phyloP scores from a whole-genome alignment of 2,329 filamentous ascomycete species.

The Neofusicoccum umdonicola region DNA sequence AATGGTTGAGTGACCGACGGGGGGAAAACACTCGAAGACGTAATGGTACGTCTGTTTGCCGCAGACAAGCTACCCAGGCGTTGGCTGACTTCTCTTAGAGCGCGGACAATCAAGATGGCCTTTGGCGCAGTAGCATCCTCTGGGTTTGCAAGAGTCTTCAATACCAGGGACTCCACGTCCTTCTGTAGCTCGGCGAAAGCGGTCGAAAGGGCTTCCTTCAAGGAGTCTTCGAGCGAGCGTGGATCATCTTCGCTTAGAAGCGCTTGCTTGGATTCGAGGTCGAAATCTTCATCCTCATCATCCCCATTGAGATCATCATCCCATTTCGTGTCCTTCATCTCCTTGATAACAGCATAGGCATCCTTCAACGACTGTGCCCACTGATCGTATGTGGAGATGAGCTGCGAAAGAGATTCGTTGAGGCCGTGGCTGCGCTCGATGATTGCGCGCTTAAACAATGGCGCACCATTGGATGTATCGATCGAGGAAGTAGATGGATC shows the following conservation, averaged over 20 bases:
- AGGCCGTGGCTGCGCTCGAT: slow-evolving; percentile 70
- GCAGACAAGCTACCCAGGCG: slow-evolving; percentile 52
- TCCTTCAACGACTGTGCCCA: slow-evolving; percentile 76
- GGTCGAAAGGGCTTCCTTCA: slow-evolving; percentile 55
- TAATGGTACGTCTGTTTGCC: slow-evolving; percentile 29
- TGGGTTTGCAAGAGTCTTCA: slow-evolving; percentile 30
- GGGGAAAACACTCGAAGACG: slow-evolving; percentile 30
- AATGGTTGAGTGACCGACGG: slow-evolving; percentile 61
- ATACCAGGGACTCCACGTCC: slow-evolving; percentile 31
- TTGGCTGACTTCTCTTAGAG: slow-evolving; percentile 70
- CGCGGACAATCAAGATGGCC: slow-evolving; percentile 64
- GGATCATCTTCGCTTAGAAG: slow-evolving; percentile 73
- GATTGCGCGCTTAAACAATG: slow-evolving; percentile 67
- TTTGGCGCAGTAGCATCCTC: slow-evolving; percentile 46
- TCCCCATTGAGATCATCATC: slow-evolving; percentile 73
- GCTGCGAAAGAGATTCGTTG: slow-evolving; percentile 62
- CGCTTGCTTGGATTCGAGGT: slow-evolving; percentile 63
- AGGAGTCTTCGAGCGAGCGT: slow-evolving; percentile 57
- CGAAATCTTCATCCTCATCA: slow-evolving; percentile 68
- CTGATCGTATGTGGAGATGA: slow-evolving; percentile 62
- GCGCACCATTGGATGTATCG: slow-evolving; percentile 64
- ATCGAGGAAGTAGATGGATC: slow-evolving; percentile 60
- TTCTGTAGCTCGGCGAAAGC: slow-evolving; percentile 60
- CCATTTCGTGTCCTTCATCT: slow-evolving; percentile 68
- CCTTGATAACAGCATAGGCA: slow-evolving; percentile 61